Base-by-base conservation (phyloP, 2,329 filamentous ascomycete genomes). In the Sporothrix globosa region DNA sequence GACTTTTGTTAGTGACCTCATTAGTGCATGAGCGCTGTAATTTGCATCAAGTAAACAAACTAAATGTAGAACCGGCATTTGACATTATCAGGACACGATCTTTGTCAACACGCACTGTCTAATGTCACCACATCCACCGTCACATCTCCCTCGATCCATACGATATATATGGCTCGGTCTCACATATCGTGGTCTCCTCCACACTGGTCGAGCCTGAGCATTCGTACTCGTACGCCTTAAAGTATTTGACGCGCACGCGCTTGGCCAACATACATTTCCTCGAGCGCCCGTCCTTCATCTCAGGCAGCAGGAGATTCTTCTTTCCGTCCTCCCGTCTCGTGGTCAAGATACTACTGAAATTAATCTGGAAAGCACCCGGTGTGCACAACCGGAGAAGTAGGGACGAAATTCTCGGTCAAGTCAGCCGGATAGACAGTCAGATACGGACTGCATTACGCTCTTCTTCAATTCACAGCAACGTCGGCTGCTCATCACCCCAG, bases 191-290 rank as follows among this genome's bases (percentile, higher is more conserved):
- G n/a, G n/a, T n/a, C n/a, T n/a, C n/a, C n/a, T n/a, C n/a, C n/a
- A n/a, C n/a, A n/a, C n/a, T n/a, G n/a, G n/a, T n/a, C n/a, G n/a
- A n/a, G n/a, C n/a, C n/a, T n/a, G n/a, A n/a, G n/a, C n/a, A n/a
- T n/a, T n/a, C n/a, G n/a, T n/a, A n/a, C n/a, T n/a, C n/a, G n/a
- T n/a, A n/a, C n/a, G n/a, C n/a, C n/a, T n/a, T n/a, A n/a, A n/a
- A n/a, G n/a, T n/a, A n/a, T n/a, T n/a, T n/a, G 56, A 60, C 30
- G 34, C 14, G 65, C 30, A 68, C 48, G 2, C 70, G 72, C 54
- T 73, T 74, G 60, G 75, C 72, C 65, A 76, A 76, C 24, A 76
- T n/a, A n/a, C n/a, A n/a, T n/a, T n/a, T n/a, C n/a, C n/a, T n/a
- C n/a, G n/a, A n/a, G n/a, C n/a, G n/a, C n/a, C n/a, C n/a, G n/a